Percentiles rank a stretch among this genome's conserved stretches.
Evolutionary conservation across 495 filamentous ascomycete species (phyloP).

Genomic region (Copromyces sp.): DNA sequence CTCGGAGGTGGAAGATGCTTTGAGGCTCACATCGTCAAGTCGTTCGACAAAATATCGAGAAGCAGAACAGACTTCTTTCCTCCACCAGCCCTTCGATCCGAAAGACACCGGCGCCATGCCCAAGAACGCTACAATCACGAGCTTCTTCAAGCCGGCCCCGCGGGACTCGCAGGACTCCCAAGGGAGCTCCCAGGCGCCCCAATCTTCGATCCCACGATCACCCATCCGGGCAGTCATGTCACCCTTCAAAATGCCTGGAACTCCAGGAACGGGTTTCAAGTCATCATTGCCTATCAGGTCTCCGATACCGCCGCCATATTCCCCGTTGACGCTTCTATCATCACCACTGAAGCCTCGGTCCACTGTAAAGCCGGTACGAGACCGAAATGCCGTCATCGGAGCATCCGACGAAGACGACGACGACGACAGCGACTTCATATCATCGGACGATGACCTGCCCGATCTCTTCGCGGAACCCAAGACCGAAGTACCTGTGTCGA

Average conservation of each 20-base stretch:
- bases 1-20: background rate
- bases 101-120: background rate
- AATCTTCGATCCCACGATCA: background rate
- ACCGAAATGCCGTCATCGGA: conserved; percentile 42
- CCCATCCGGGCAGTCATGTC: background rate
- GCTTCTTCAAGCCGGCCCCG: conserved; percentile 21
- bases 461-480: conserved; percentile 11
- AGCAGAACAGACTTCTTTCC: background rate
- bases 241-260: background rate
- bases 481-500: background rate
- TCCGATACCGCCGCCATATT: conserved; percentile 4
- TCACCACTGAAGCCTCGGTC: conserved; percentile 19
- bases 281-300: conserved; percentile 5
- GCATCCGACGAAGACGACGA: conserved; percentile 55
- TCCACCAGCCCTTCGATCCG: background rate
- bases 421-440: conserved; percentile 2
- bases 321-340: conserved; percentile 11
- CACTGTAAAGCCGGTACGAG: conserved; percentile 10
- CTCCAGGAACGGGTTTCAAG: conserved; percentile 4
- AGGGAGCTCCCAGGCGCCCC: background rate
- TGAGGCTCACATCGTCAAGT: background rate
- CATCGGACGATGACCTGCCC: conserved; percentile 16
- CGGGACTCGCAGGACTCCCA: background rate
- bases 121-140: conserved; percentile 22
- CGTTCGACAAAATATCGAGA: background rate